Evolutionary conservation across 495 filamentous ascomycete species (phyloP).

Genomic region (Aspergillus asperescens): DNA sequence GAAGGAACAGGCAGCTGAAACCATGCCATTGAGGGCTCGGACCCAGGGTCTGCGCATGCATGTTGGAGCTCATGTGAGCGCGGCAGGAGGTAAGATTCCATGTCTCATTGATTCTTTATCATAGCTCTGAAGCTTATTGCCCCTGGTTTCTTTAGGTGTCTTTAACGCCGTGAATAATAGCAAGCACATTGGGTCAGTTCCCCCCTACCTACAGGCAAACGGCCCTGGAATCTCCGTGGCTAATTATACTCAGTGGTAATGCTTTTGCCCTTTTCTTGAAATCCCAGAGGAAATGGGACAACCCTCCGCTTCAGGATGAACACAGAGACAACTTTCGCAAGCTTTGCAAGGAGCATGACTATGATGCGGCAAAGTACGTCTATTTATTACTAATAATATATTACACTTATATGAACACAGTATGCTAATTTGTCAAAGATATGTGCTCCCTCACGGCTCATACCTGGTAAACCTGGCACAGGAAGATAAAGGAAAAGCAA

Average conservation of each 20-base stretch:
- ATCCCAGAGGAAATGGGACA: slow-evolving; percentile 92
- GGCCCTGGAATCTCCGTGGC: neutral
- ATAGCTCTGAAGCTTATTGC: neutral
- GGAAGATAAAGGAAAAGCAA: slow-evolving; percentile 66
- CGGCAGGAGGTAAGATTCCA: slow-evolving; percentile 64
- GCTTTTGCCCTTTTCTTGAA: slow-evolving; percentile 93
- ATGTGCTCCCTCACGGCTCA: slow-evolving; percentile 85
- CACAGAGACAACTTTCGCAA: slow-evolving; percentile 60
- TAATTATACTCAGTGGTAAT: slow-evolving; percentile 57
- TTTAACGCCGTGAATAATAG: slow-evolving; percentile 83
- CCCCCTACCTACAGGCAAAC: neutral
- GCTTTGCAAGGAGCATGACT: slow-evolving; percentile 62
- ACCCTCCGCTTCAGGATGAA: slow-evolving; percentile 66
- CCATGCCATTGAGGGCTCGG: slow-evolving; percentile 62
- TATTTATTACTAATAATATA: neutral
- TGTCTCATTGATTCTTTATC: neutral
- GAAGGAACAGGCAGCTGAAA: slow-evolving; percentile 39
- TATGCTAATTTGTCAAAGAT: slow-evolving; percentile 30
- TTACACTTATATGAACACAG: neutral
- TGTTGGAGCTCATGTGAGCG: slow-evolving; percentile 88
- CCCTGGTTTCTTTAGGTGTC: slow-evolving; percentile 51
- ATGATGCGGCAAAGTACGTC: slow-evolving; percentile 57
- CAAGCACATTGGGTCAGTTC: slow-evolving; percentile 59
- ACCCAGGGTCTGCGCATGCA: slow-evolving; percentile 70
- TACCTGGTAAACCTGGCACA: slow-evolving; percentile 96